These are phyloP conservation scores for Botrytis elliptica DNA, from an alignment of 2,329 filamentous ascomycete species.

Conservation along the genomic window DNA sequence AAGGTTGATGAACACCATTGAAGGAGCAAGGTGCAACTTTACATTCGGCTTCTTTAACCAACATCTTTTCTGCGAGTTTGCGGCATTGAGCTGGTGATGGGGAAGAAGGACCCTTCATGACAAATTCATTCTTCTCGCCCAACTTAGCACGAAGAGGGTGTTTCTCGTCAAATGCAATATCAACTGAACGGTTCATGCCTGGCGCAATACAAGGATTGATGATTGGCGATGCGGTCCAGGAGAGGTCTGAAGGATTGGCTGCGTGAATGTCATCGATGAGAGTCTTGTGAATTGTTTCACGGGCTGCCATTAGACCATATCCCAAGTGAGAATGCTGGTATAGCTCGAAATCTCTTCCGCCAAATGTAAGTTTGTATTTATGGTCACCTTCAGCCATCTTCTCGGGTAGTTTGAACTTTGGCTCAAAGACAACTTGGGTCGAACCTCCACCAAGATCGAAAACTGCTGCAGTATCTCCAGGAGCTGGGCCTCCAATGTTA, in stretches of 20 bases:
- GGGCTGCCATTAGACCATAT: constrained; percentile 93
- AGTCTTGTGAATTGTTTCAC: constrained; percentile 76
- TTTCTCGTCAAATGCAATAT: constrained; percentile 65
- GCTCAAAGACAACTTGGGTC: constrained; percentile 98
- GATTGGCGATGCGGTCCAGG: constrained; percentile 71
- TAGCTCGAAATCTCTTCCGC: constrained; percentile 83
- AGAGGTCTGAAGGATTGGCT: constrained; percentile 56
- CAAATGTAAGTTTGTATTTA: constrained; percentile 90
- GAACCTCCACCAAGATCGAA: constrained; percentile 97
- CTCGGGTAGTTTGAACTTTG: constrained; percentile 88
- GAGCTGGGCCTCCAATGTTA: constrained; percentile 91
- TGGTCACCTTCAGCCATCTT: constrained; percentile 87
- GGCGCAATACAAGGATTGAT: constrained; percentile 84
- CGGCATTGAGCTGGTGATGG: constrained; percentile 84
- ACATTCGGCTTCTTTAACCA: constrained; percentile 83
- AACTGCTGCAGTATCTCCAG: constrained; percentile 86
- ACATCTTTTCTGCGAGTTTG: constrained; percentile 81
- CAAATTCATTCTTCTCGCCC: constrained; percentile 65
- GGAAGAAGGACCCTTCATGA: constrained; percentile 80
- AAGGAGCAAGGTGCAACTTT: constrained; percentile 91
- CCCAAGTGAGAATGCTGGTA: constrained; percentile 99
- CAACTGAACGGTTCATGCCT: constrained; percentile 71
- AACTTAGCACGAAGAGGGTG: constrained; percentile 53
- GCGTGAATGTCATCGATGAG: constrained; percentile 72
- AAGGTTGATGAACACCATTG: constrained; percentile 94